Conservation (phyloP, 192 early-diverging fungal genomes). For the Backusella psychrophila region DNA sequence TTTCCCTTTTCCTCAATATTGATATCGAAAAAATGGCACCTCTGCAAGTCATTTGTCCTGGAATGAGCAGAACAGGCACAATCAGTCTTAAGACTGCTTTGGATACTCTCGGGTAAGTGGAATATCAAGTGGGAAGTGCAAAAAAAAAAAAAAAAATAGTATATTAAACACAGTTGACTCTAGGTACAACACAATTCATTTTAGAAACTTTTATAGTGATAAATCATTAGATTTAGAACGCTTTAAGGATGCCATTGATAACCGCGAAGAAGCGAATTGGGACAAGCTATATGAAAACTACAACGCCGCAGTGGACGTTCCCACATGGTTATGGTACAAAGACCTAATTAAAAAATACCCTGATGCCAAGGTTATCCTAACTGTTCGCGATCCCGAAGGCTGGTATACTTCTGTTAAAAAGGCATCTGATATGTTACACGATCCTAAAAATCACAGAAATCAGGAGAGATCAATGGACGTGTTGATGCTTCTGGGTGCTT, state of each 20-base stretch:
- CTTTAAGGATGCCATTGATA: neutral
- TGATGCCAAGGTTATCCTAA: constrained; percentile 30
- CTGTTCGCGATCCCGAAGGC: constrained; percentile 15
- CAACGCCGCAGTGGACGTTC: constrained; percentile 17
- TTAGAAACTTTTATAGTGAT: neutral
- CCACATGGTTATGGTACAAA: constrained; percentile 16
- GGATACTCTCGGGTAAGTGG: neutral
- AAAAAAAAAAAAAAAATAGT: neutral
- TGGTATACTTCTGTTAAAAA: constrained; percentile 22
- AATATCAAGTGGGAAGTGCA: too few species aligned
- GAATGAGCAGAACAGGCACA: neutral
- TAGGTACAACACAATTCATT: neutral
- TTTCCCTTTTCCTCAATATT: neutral
- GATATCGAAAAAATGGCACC: neutral
- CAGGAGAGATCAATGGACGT: neutral
- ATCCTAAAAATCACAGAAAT: neutral
- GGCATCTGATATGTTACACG: neutral
- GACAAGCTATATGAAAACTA: constrained; percentile 2
- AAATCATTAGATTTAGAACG: neutral
- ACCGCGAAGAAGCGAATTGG: neutral
- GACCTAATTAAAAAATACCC: constrained; percentile 26
- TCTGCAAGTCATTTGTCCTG: neutral
- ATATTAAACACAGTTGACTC: neutral
- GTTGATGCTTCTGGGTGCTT: neutral
- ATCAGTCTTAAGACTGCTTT: neutral